Base-by-base conservation (phyloP, 805 yeast genomes). In the Martiniozyma abietophila region DNA sequence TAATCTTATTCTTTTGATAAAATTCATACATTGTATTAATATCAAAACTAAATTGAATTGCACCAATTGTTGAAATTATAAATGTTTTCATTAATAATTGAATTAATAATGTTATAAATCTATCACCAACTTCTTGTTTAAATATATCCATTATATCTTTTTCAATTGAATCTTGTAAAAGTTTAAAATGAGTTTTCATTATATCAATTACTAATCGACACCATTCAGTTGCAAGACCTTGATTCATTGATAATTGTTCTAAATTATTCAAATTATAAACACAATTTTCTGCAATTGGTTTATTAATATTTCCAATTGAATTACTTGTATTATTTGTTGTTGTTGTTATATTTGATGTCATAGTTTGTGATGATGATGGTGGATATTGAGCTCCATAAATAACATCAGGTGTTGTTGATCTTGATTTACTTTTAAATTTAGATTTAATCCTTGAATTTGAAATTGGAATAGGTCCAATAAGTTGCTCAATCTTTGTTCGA, bases 121-220 rank as follows among this genome's bases (percentile, higher is more conserved):
- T 56, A 53, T 85, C 83, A 0, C 95, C 95, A 22, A 89, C 77
- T 49, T 92, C 98, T 51, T 88, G 95, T 47, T 88, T 92, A 51
- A 86, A 92, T 0, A 89, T 94, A 46, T 88, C 97, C 18, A 88
- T 70, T 9, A 94, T 79, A 1, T 85, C 71, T 50, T 80, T 83
- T 36, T 89, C 97, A 1, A 96, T 83, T 5, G 92, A 71, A 2
- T 86, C 94, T 12, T 71, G 74, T 28, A 89, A 59, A 37, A 88
- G 59, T 37, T 71, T 73, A 41, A 88, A 74, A 51, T 89, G 94
- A 11, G 76, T 72, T 9, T 71, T 70, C 36, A 92, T 55, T 17
- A 88, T 62, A 15, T 65, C 61, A 3, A 84, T 73, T 3, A 73
- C 76, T 37, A 72, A 70, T 8, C 47, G 47, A 0, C 94, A 92